Percentiles rank a stretch among this genome's conserved stretches.
Evolutionary conservation across 441 rosid species (phyloP).

Genomic region (Syzygium malaccense): DNA sequence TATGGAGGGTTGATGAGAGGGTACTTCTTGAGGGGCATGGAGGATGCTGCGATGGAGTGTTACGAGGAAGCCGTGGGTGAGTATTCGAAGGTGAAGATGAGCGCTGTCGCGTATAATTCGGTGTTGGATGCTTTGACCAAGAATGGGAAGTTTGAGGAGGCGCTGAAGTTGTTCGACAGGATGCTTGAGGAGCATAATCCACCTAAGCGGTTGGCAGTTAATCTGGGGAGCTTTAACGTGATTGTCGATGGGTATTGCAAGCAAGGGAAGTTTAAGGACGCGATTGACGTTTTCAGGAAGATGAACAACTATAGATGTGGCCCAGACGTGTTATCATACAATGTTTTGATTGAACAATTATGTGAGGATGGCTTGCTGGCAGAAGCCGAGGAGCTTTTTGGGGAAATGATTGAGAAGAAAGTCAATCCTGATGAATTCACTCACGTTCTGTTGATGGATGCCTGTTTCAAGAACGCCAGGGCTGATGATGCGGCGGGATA

Average conservation of each 20-base stretch:
- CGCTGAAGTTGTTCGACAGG: slow-evolving; percentile 59
- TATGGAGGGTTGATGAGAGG: slow-evolving; percentile 80
- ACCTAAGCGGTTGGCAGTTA: slow-evolving; percentile 48
- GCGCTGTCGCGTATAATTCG: slow-evolving; percentile 52
- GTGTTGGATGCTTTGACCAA: slow-evolving; percentile 69
- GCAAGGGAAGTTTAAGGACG: slow-evolving; percentile 54
- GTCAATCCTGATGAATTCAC: slow-evolving; percentile 88
- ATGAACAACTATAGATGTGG: slow-evolving; percentile 60
- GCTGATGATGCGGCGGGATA: slow-evolving; percentile 76
- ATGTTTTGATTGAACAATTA: slow-evolving; percentile 74
- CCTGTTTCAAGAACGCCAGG: slow-evolving; percentile 55
- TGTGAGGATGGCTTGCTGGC: slow-evolving; percentile 55
- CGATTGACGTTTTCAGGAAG: slow-evolving; percentile 57
- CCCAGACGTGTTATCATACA: slow-evolving; percentile 64
- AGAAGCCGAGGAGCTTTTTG: slow-evolving; percentile 63
- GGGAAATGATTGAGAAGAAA: slow-evolving; percentile 69
- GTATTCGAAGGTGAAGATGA: slow-evolving; percentile 53
- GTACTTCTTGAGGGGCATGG: slow-evolving; percentile 65
- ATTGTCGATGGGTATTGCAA: slow-evolving; percentile 76
- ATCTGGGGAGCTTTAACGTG: slow-evolving; percentile 87
- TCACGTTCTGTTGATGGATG: slow-evolving; percentile 60
- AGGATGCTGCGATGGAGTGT: slow-evolving; percentile 69
- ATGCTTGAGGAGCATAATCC: slow-evolving; percentile 55
- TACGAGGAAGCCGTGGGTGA: slow-evolving; percentile 46
- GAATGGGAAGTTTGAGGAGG: slow-evolving; percentile 69